Evolutionary conservation across 352 stramenopile genomes (phyloP).

Genomic region (Peronospora farinosa): DNA sequence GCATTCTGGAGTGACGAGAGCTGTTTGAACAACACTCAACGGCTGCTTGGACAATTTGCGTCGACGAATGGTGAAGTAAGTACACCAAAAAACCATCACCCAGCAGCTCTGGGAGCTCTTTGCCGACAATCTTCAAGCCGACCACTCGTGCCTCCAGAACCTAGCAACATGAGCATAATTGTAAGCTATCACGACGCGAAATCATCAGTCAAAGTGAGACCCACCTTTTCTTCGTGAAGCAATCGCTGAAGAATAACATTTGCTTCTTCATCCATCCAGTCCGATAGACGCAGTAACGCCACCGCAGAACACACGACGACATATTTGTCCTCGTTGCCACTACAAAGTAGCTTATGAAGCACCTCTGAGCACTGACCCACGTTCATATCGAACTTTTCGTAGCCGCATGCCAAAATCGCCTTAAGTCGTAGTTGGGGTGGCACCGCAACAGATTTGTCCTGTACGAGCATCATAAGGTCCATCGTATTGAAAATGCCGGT

Average conservation of each 20-base stretch:
- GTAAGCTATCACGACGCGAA: neutral
- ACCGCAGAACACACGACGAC: conserved; percentile 69
- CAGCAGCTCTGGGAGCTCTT: conserved; percentile 72
- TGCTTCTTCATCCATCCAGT: conserved; percentile 85
- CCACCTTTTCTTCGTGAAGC: conserved; percentile 71
- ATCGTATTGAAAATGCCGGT: conserved; percentile 72
- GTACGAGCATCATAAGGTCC: conserved; percentile 80
- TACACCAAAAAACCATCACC: conserved; percentile 82
- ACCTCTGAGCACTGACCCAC: conserved; percentile 53
- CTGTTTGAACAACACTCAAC: conserved; percentile 79
- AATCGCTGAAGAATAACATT: conserved; percentile 74
- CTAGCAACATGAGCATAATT: conserved; percentile 13
- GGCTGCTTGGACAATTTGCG: conserved; percentile 66
- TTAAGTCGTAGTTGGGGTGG: conserved; percentile 61
- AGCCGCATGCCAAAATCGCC: conserved; percentile 69
- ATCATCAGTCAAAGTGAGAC: neutral
- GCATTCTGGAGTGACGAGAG: conserved; percentile 69
- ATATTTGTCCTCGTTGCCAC: conserved; percentile 55
- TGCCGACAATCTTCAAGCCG: conserved; percentile 76
- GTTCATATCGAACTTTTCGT: conserved; percentile 63
- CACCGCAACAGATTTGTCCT: conserved; percentile 53
- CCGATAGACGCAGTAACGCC: conserved; percentile 57
- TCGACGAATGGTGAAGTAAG: conserved; percentile 65
- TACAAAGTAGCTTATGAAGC: conserved; percentile 55
- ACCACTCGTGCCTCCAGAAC: conserved; percentile 64